phyloP scores from a whole-genome alignment of 1,284 basidiomycete species.

The Veloboletus limbatus region DNA sequence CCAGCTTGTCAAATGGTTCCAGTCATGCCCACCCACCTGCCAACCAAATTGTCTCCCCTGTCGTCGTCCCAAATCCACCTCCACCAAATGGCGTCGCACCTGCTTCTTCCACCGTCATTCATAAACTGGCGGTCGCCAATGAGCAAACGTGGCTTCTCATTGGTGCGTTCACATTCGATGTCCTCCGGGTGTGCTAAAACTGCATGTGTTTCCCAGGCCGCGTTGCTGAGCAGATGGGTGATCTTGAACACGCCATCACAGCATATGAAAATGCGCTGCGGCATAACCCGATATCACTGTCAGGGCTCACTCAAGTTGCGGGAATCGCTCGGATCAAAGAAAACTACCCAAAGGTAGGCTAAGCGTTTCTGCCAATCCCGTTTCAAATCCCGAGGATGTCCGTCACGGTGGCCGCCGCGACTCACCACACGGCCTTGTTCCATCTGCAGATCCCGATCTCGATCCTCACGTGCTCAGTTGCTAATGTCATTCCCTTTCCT shows the following conservation, averaged over 20 bases:
- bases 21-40: constrained; percentile 32
- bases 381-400: constrained; percentile 38
- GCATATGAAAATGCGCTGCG: constrained; percentile 91
- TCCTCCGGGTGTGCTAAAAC: constrained; percentile 5
- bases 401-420: constrained; percentile 38
- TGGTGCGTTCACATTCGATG: constrained; percentile 49
- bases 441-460: constrained; percentile 31
- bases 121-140: constrained; percentile 79
- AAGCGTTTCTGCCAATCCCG: constrained; percentile 32
- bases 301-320: constrained; percentile 88
- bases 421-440: constrained; percentile 26
- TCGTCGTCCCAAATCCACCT: constrained; percentile 40
- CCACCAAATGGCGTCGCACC: constrained; percentile 42
- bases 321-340: constrained; percentile 87
- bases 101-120: constrained; percentile 47
- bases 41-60: constrained; percentile 47
- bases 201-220: constrained; percentile 54
- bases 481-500: constrained; percentile 32
- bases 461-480: constrained; percentile 39
- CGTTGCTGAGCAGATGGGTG: constrained; percentile 88
- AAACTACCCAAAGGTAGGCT: constrained; percentile 75
- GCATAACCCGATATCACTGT: constrained; percentile 86
- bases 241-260: constrained; percentile 83
- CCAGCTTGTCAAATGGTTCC: constrained; percentile 42
- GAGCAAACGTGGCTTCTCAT: constrained; percentile 93